These are phyloP conservation scores for Candida montana DNA, from an alignment of 805 yeast species.

Conservation along the genomic window DNA sequence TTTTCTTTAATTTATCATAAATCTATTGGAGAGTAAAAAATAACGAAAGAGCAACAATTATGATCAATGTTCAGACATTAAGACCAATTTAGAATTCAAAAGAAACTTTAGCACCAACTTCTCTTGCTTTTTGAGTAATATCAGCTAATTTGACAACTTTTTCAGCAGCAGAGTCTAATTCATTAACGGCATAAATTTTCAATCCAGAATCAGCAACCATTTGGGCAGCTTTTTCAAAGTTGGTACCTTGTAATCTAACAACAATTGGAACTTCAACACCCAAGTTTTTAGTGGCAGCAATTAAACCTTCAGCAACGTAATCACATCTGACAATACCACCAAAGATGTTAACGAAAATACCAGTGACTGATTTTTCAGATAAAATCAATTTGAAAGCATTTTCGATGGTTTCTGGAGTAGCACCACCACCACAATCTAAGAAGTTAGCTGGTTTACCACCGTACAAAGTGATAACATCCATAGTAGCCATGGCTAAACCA, in stretches of 20 bases:
- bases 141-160: constrained; percentile 76
- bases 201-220: constrained; percentile 85
- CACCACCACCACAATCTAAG: constrained; percentile 99
- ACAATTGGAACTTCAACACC: constrained; percentile 90
- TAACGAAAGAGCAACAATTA: no score
- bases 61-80: no score
- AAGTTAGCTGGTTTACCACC: constrained; percentile 99
- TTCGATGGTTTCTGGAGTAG: constrained; percentile 97
- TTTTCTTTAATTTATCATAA: no score
- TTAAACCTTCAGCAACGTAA: constrained; percentile 95
- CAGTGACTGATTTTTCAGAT: constrained; percentile 82
- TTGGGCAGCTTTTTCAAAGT: constrained; percentile 81
- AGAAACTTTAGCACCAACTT: constrained; percentile 43
- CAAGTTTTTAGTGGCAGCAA: constrained; percentile 90
- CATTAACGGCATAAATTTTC: constrained; percentile 85
- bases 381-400: constrained; percentile 92
- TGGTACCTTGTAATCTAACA: constrained; percentile 98
- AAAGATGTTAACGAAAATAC: constrained; percentile 96
- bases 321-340: constrained; percentile 99
- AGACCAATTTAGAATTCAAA: constrained; percentile 32
- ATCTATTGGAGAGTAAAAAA: no score
- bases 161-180: constrained; percentile 96
- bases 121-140: constrained; percentile 42
- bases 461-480: constrained; percentile 97
- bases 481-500: constrained; percentile 99